Conservation (phyloP, 169 alveolate genomes). For the Plasmodium yoelii region DNA sequence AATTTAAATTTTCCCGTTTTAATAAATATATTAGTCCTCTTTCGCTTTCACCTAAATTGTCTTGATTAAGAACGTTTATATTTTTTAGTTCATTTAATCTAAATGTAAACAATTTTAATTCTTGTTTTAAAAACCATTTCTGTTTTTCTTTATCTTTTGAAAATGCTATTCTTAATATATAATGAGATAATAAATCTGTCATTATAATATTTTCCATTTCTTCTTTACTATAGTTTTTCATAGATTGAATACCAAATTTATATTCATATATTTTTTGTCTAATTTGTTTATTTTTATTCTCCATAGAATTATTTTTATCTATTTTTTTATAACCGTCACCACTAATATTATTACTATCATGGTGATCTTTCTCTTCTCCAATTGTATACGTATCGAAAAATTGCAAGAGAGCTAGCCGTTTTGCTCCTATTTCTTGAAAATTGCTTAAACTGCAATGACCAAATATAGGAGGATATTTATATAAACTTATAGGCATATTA, state of each 20-base stretch:
- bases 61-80: slow-evolving; percentile 75
- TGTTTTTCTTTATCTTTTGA: slow-evolving; percentile 85
- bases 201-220: slow-evolving; percentile 81
- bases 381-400: slow-evolving; percentile 62
- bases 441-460: slow-evolving; percentile 84
- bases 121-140: slow-evolving; percentile 90
- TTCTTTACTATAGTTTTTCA: slow-evolving; percentile 79
- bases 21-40: slow-evolving; percentile 83
- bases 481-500: slow-evolving; percentile 76
- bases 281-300: slow-evolving; percentile 33
- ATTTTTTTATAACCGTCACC: background rate
- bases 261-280: slow-evolving; percentile 81
- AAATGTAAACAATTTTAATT: slow-evolving; percentile 82
- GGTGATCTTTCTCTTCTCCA: slow-evolving; percentile 38
- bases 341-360: background rate
- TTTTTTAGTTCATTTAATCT: slow-evolving; percentile 79
- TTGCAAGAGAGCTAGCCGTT: slow-evolving; percentile 81
- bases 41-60: slow-evolving; percentile 80
- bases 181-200: slow-evolving; percentile 85
- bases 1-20: slow-evolving; percentile 80
- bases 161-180: slow-evolving; percentile 85
- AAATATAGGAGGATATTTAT: slow-evolving; percentile 83
- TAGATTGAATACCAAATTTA: slow-evolving; percentile 79
- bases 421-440: slow-evolving; percentile 87
- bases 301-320: slow-evolving; percentile 28